phyloP scores from a whole-genome alignment of 2,329 filamentous ascomycete genomes.

The Pezicula carpinea region DNA sequence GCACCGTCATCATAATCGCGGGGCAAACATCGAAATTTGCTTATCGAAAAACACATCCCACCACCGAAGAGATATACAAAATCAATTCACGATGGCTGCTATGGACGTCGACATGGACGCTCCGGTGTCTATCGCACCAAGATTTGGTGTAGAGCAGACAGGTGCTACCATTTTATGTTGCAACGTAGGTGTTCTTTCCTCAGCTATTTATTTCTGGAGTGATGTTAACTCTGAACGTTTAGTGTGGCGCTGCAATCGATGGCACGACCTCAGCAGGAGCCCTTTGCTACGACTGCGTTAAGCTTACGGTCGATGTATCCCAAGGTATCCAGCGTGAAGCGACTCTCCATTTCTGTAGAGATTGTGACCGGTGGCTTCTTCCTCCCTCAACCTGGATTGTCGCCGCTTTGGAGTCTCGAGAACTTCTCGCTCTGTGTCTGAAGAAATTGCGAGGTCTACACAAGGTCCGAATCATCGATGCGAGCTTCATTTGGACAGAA shows the following conservation, averaged over 20 bases:
- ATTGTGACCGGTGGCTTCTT: constrained; percentile 91
- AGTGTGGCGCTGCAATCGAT: constrained; percentile 94
- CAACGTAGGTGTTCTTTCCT: constrained; percentile 36
- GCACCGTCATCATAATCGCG: constrained; percentile 9
- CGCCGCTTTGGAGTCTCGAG: constrained; percentile 80
- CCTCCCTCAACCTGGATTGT: constrained; percentile 84
- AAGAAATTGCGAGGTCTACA: constrained; percentile 80
- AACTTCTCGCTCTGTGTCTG: constrained; percentile 87
- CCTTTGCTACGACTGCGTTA: constrained; percentile 93
- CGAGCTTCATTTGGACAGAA: constrained; percentile 96
- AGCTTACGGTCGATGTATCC: constrained; percentile 89
- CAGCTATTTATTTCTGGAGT: constrained; percentile 14
- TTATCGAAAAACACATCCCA: constrained; percentile 17
- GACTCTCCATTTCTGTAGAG: constrained; percentile 83
- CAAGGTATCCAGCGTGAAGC: constrained; percentile 88
- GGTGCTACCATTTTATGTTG: constrained; percentile 36
- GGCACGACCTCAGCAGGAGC: constrained; percentile 82
- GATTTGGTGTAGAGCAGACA: constrained; percentile 26
- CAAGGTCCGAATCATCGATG: constrained; percentile 92
- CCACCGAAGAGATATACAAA: constrained; percentile 7
- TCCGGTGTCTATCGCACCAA: constrained; percentile 43
- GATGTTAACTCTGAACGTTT: constrained; percentile 80
- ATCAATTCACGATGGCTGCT: constrained; percentile 41
- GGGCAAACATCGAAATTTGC: constrained; percentile 19
- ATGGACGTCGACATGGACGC: constrained; percentile 59